Percentiles rank a stretch among this genome's conserved stretches.
phyloP scores from a whole-genome alignment of 2,329 filamentous ascomycete genomes.

The Hypoxylon sp. region DNA sequence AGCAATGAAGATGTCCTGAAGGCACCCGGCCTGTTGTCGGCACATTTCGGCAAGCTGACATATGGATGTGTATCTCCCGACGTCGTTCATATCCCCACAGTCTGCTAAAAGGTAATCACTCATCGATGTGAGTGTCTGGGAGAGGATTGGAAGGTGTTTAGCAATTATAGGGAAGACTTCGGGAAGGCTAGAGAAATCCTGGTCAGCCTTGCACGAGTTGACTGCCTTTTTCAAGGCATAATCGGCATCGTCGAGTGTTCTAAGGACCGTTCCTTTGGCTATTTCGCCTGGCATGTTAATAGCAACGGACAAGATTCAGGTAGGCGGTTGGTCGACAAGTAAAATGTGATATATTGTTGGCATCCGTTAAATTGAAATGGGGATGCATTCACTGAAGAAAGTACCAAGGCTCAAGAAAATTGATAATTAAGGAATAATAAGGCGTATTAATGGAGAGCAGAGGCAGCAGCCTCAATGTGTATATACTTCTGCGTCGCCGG shows the following conservation, averaged over 20 bases:
- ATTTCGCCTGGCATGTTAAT: constrained; percentile 4
- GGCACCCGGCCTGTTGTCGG: not conserved
- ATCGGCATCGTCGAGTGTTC: not conserved
- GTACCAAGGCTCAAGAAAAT: not conserved
- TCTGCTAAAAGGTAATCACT: not conserved
- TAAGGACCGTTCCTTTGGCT: not conserved
- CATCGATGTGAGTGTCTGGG: not conserved
- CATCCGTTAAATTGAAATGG: not conserved
- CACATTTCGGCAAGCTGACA: not conserved
- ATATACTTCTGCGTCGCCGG: not conserved
- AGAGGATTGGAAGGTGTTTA: constrained; percentile 1
- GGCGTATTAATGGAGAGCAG: no score
- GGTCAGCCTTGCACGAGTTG: not conserved
- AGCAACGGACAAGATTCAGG: not conserved
- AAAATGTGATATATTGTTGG: not conserved
- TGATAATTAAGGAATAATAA: not conserved
- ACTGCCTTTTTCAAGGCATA: not conserved
- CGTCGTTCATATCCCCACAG: not conserved
- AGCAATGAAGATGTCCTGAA: not conserved
- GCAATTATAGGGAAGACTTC: constrained; percentile 1
- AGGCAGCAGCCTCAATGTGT: not conserved
- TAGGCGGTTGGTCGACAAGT: not conserved
- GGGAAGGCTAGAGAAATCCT: not conserved
- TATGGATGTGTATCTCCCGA: not conserved
- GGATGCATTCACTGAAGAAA: not conserved